These are phyloP conservation scores for Globisporangium spinosum DNA, from an alignment of 352 stramenopile genomes.

Conservation along the genomic window DNA sequence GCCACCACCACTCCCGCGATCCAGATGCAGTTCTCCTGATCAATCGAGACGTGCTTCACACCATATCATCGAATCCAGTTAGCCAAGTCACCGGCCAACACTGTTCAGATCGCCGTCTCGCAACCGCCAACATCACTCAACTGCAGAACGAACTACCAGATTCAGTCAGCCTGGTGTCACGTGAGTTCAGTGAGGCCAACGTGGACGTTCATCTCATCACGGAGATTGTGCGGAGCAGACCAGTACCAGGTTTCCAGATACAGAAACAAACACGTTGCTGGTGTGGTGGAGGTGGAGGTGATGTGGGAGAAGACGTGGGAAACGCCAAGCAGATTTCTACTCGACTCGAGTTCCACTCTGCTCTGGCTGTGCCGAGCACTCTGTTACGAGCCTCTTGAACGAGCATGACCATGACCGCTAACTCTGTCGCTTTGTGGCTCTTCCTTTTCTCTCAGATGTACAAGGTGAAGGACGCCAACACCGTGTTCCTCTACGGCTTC, in stretches of 20 bases:
- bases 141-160: not conserved
- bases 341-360: not conserved
- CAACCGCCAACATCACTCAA: not conserved
- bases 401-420: not conserved
- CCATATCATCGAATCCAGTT: not conserved
- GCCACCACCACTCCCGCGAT: not conserved
- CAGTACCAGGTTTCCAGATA: not conserved
- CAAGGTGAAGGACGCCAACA: slow-evolving; percentile 95
- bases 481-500: slow-evolving; percentile 97
- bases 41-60: not conserved
- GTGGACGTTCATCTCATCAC: not conserved
- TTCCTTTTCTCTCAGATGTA: slow-evolving; percentile 71
- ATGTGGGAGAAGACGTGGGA: not conserved
- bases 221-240: not conserved
- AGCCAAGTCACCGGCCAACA: not conserved
- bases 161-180: not conserved
- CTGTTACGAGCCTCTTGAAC: not conserved
- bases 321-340: not conserved
- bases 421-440: slow-evolving; percentile 4
- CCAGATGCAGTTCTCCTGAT: not conserved
- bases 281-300: not conserved
- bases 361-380: not conserved
- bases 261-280: not conserved
- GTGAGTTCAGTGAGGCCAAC: not conserved
- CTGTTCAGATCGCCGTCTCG: not conserved